Evolutionary conservation across 768 basidiomycete species (phyloP).

Genomic region (Mycena rebaudengoi): DNA sequence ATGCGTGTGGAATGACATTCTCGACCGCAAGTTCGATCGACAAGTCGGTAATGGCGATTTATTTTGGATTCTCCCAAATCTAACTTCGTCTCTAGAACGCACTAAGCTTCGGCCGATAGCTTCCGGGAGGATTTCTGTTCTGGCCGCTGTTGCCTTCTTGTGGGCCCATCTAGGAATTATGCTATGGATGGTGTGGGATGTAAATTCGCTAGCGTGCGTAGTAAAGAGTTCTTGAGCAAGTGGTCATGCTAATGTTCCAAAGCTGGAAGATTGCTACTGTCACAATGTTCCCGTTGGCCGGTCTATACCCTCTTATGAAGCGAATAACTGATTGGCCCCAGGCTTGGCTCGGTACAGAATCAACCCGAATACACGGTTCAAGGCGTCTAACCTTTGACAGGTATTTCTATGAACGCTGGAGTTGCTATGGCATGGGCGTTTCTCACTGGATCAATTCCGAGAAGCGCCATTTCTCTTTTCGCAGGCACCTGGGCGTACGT

Average conservation of each 20-base stretch:
- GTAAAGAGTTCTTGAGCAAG: neutral
- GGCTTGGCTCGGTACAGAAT: constrained; percentile 42
- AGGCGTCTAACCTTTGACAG: no score
- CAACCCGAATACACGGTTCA: no score
- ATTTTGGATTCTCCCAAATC: neutral
- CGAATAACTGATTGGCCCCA: constrained; percentile 52
- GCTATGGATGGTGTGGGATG: constrained; percentile 23
- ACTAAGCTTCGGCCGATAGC: constrained; percentile 42
- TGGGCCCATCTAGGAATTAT: constrained; percentile 28
- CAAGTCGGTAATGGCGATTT: constrained; percentile 35
- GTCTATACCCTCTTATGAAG: constrained; percentile 52
- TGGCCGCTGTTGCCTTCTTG: constrained; percentile 36
- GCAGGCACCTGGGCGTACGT: constrained; percentile 25
- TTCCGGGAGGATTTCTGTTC: constrained; percentile 35
- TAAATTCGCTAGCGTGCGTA: constrained; percentile 23
- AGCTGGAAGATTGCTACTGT: constrained; percentile 31
- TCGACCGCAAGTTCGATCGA: constrained; percentile 39
- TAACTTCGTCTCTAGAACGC: constrained; percentile 29
- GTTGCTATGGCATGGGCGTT: constrained; percentile 33
- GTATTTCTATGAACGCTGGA: constrained; percentile 31
- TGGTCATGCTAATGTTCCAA: neutral
- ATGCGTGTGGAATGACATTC: constrained; percentile 39
- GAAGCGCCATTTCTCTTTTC: constrained; percentile 20
- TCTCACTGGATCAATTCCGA: constrained; percentile 21
- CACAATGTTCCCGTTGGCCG: constrained; percentile 35